Percentiles rank a stretch among this genome's conserved stretches.
phyloP scores from a whole-genome alignment of 192 early-diverging fungal genomes.

The Neocallimastix lanati region DNA sequence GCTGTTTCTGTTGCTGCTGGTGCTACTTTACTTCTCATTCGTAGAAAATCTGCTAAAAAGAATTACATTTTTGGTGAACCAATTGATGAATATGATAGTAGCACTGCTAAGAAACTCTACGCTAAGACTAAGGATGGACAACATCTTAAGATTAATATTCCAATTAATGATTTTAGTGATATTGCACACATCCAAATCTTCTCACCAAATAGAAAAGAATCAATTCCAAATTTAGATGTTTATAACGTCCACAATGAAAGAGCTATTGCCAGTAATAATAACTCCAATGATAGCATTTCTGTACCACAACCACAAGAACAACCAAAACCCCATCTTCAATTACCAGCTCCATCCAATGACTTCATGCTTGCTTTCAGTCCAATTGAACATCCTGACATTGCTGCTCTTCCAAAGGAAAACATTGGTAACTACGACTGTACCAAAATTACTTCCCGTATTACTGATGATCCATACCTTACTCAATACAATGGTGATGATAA shows the following conservation, averaged over 20 bases:
- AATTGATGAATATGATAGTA: background rate
- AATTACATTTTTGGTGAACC: background rate
- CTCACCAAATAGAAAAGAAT: background rate
- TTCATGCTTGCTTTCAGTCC: background rate
- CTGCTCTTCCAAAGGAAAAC: background rate
- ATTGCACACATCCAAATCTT: background rate
- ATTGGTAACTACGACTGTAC: background rate
- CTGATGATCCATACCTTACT: background rate
- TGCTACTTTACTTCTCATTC: background rate
- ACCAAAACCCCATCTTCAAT: background rate
- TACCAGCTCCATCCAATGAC: background rate
- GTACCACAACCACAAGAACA: background rate
- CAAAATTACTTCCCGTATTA: background rate
- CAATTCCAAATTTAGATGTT: background rate
- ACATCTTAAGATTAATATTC: background rate
- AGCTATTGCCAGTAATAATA: no score
- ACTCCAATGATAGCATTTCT: no score
- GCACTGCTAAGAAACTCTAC: background rate
- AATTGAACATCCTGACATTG: background rate
- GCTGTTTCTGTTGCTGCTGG: background rate
- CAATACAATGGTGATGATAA: background rate
- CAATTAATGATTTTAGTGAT: background rate
- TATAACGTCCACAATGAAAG: background rate
- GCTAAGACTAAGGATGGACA: background rate
- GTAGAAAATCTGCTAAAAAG: background rate